These are phyloP conservation scores for Diplogelasinospora grovesii DNA, from an alignment of 495 filamentous ascomycete species.

Conservation along the genomic window DNA sequence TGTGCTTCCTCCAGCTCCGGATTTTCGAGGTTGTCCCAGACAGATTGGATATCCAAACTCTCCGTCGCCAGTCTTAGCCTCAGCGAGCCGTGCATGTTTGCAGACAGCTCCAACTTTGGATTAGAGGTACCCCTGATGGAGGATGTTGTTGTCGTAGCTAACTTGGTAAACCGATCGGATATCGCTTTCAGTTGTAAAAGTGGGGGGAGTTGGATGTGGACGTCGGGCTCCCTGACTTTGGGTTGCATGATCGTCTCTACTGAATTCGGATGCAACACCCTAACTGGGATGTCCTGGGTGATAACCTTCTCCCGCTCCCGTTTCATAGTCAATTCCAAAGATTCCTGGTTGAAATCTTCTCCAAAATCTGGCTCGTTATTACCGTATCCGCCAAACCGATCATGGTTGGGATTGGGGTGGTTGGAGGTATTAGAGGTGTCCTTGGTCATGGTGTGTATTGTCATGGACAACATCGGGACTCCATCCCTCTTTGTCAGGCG, in stretches of 20 bases:
- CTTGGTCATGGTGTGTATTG: slow-evolving; percentile 61
- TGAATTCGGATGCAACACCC: slow-evolving; percentile 69
- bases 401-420: too few species aligned
- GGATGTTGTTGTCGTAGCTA: slow-evolving; percentile 41
- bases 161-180: slow-evolving; percentile 86
- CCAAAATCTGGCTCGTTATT: too few species aligned
- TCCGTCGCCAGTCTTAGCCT: slow-evolving; percentile 70
- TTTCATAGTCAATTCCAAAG: slow-evolving; percentile 41
- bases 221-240: slow-evolving; percentile 82
- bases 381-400: too few species aligned
- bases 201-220: slow-evolving; percentile 83
- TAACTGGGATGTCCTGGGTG: slow-evolving; percentile 94
- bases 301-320: slow-evolving; percentile 75
- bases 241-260: slow-evolving; percentile 88
- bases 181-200: slow-evolving; percentile 81
- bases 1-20: slow-evolving; percentile 73
- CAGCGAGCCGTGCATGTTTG: slow-evolving; percentile 87
- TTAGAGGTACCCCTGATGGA: slow-evolving; percentile 14
- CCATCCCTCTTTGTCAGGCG: slow-evolving; percentile 90
- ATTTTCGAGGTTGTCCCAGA: slow-evolving; percentile 77
- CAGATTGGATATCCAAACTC: slow-evolving; percentile 68
- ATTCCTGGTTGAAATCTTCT: slow-evolving; percentile 39
- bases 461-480: slow-evolving; percentile 75
- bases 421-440: too few species aligned
- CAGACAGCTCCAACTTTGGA: slow-evolving; percentile 71